phyloP scores from a whole-genome alignment of 2,329 filamentous ascomycete genomes.

The Fusarium udum region DNA sequence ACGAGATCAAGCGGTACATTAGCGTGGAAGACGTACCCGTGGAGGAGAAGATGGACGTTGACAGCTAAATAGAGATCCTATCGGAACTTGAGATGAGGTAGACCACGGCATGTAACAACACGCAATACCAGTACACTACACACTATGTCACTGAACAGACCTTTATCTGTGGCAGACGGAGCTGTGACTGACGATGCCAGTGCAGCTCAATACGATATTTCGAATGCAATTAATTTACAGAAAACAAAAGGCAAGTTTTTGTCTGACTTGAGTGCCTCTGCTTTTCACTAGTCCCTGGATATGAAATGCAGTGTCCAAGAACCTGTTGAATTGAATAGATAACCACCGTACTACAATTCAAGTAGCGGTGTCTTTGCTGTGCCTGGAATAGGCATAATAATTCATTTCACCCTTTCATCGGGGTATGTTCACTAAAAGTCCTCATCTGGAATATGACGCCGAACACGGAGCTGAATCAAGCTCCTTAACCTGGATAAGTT shows the following conservation, averaged over 20 bases:
- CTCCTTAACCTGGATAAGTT: not conserved
- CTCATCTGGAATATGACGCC: constrained; percentile 20
- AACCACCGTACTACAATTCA: not conserved
- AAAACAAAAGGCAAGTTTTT: not conserved
- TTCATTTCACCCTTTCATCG: not conserved
- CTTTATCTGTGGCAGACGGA: not conserved
- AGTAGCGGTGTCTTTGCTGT: constrained; percentile 7
- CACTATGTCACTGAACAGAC: constrained; percentile 29
- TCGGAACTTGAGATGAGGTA: constrained; percentile 22
- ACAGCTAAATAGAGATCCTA: constrained; percentile 55
- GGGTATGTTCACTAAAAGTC: constrained; percentile 31
- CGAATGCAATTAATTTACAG: constrained; percentile 7
- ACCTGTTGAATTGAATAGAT: constrained; percentile 25
- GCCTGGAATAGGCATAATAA: constrained; percentile 11
- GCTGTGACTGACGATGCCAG: constrained; percentile 7
- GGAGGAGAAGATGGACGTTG: constrained; percentile 75
- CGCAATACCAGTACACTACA: constrained; percentile 30
- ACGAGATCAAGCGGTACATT: constrained; percentile 93
- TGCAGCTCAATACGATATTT: constrained; percentile 15
- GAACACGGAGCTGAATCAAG: constrained; percentile 9
- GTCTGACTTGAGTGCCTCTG: not conserved
- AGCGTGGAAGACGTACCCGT: constrained; percentile 86
- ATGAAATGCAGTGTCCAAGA: constrained; percentile 27
- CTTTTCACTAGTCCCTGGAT: constrained; percentile 6
- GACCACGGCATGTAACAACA: constrained; percentile 42